These are phyloP conservation scores for Orbilia quercus DNA, from an alignment of 2,329 filamentous ascomycete species.

Conservation along the genomic window DNA sequence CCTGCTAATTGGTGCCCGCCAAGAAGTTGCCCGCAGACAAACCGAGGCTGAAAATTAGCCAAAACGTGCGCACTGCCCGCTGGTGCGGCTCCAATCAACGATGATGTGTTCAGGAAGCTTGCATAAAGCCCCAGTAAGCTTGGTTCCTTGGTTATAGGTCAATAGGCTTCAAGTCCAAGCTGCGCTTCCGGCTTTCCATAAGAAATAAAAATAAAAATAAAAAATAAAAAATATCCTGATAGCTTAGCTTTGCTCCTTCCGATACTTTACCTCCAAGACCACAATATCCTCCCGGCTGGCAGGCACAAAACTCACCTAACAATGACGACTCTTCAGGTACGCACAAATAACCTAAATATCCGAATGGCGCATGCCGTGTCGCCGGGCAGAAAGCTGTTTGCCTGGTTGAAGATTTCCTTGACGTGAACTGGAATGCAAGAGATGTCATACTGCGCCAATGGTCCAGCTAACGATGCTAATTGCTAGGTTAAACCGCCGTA, in stretches of 20 bases:
- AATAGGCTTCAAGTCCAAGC: no score
- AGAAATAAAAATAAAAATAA: no score
- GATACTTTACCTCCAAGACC: not conserved
- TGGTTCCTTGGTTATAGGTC: no score
- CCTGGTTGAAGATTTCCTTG: no score
- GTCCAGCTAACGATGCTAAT: not conserved
- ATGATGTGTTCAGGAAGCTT: conserved; percentile 21
- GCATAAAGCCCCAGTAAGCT: conserved; percentile 20
- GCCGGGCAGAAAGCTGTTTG: no score
- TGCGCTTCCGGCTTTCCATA: no score
- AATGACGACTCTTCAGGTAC: conserved; percentile 43
- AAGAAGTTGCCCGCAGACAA: conserved; percentile 5
- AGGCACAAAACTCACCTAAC: not conserved
- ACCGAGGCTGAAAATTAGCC: conserved; percentile 3
- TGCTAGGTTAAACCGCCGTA: conserved; percentile 76
- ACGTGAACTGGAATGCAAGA: not conserved
- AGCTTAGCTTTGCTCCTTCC: not conserved
- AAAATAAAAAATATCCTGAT: not conserved
- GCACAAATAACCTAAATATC: not conserved
- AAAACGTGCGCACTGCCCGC: not conserved
- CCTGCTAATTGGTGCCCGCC: not conserved
- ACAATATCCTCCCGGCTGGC: not conserved
- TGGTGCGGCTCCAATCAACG: conserved; percentile 10
- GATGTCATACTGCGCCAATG: not conserved
- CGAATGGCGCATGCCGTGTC: not conserved